Evolutionary conservation across 768 basidiomycete genomes (phyloP).

Genomic region (Kondoa subrosea): DNA sequence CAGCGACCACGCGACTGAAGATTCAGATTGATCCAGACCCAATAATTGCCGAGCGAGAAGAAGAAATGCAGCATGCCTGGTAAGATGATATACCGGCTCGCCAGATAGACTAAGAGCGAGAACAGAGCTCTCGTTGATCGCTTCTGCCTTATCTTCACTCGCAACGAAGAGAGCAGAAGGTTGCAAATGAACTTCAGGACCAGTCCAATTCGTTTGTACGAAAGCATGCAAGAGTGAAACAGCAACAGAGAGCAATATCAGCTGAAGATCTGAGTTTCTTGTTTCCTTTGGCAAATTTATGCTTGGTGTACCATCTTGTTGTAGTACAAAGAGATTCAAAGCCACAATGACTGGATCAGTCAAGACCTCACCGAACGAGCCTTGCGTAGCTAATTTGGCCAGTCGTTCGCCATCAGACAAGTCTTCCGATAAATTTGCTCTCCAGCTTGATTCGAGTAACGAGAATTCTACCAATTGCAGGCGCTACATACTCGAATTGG

Average conservation of each 20-base stretch:
- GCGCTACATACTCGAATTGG: no score
- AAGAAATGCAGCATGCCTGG: constrained; percentile 50
- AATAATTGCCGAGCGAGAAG: constrained; percentile 58
- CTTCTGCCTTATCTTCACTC: constrained; percentile 15
- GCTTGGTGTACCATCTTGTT: neutral
- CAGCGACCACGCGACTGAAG: neutral
- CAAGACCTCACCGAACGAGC: neutral
- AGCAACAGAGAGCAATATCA: constrained; percentile 41
- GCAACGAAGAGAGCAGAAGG: constrained; percentile 31
- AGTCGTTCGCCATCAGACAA: neutral
- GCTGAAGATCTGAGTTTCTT: neutral
- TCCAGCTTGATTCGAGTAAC: neutral
- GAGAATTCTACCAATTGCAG: neutral
- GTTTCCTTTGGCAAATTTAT: neutral
- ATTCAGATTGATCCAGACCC: constrained; percentile 30
- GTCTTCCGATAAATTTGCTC: neutral
- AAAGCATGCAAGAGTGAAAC: constrained; percentile 75
- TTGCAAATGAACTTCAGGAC: constrained; percentile 57
- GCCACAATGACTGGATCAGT: neutral
- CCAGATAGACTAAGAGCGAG: constrained; percentile 64
- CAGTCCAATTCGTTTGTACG: constrained; percentile 90
- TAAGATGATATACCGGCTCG: constrained; percentile 90
- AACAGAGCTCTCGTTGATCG: constrained; percentile 50
- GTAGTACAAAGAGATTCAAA: neutral
- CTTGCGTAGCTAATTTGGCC: neutral